Evolutionary conservation across 371 early-diverging fungal genomes (phyloP), one percentile per base, ranked within the genome.

Genomic region (Cladochytrium tenue): DNA sequence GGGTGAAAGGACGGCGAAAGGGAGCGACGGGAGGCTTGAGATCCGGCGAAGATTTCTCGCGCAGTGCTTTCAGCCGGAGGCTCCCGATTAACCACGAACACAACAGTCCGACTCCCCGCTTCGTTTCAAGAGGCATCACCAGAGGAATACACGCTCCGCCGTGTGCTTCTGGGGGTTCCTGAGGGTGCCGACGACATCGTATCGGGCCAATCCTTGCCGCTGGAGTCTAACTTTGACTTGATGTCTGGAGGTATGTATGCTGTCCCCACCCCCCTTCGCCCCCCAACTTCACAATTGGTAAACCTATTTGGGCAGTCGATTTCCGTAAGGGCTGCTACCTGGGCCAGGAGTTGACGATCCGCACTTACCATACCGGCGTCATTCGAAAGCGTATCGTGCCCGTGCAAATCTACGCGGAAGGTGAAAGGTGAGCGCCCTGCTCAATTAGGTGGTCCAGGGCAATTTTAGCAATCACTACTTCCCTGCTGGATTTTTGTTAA

Each of bases 251-350:
- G 92, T 89, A 79, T 62, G 53, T n/a, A n/a, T n/a, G n/a, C n/a
- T n/a, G n/a, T n/a, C n/a, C n/a, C n/a, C n/a, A n/a, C n/a, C n/a
- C n/a, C n/a, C n/a, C n/a, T n/a, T n/a, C n/a, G 30, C 20, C 7
- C 32, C 13, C 43, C 33, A 23, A 35, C 15, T 26, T 28, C 20
- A 25, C 15, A 2, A 30, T 27, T 63, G 15, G 23, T 58, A 56
- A 15, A 30, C 15, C 30, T 2, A 10, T 1, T 32, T 60, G 23
- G 30, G 23, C 57, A 91, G 94, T 98, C 60, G 93, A 95, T 76
- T 97, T 95, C 79, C 80, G 86, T 61, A 98, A 98, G 79, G 98
- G 98, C 0, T 98, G 98, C 78, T 98, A 98, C 70, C 85, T 96
- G 30, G 98, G 98, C 7, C 97, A 98, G 74, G 98, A 97, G 77